Base-by-base conservation (phyloP, 2,329 filamentous ascomycete species). In the Colletotrichum agaves region DNA sequence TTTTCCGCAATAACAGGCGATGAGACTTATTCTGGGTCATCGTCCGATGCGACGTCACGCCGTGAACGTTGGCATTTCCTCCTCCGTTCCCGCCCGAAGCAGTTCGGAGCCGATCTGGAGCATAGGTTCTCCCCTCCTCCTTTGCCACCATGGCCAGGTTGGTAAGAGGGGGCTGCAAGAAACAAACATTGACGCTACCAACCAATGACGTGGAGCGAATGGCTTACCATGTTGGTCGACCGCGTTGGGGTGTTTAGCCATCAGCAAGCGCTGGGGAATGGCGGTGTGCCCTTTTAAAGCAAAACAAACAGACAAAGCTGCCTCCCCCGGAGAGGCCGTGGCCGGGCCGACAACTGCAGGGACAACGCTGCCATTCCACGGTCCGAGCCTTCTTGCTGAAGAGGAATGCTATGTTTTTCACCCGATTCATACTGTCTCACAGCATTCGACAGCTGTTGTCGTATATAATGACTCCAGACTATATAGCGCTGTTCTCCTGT, bases 21-120 rank as follows among this genome's bases (percentile, higher is more conserved):
- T 15, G 27, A 39, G n/a, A 33, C 17, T 58, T 43, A 57, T 57
- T 57, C 31, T 43, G 39, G 23, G 19, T 58, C 21, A 46, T 58
- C 41, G n/a, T 23, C 19, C n/a, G 55, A 58, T 39, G 12, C 55
- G 55, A 58, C 55, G 55, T 58, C 55, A 58, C 21, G 55, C 5
- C 27, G 55, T 19, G 35, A 23, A 58, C n/a, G n/a, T n/a, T 58
- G 23, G 31, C 39, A 31, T 15, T n/a, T n/a, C n/a, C 13, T 53
- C 50, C 21, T n/a, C 33, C n/a, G 13, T 21, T 53, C 31, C 31
- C 23, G 23, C 23, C 23, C 23, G 23, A 6, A 37, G 50, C 50
- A 37, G 31, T 35, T 39, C 31, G 31, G 50, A 44, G 11, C n/a
- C 41, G 41, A 19, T 53, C 11, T 37, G 50, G 35, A 17, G 17